A percentile compares a stretch with the other conserved stretches of the same genome.
These are phyloP conservation scores for Eucalyptus camaldulensis DNA, from an alignment of 345 rosid genomes.

Conservation along the genomic window DNA sequence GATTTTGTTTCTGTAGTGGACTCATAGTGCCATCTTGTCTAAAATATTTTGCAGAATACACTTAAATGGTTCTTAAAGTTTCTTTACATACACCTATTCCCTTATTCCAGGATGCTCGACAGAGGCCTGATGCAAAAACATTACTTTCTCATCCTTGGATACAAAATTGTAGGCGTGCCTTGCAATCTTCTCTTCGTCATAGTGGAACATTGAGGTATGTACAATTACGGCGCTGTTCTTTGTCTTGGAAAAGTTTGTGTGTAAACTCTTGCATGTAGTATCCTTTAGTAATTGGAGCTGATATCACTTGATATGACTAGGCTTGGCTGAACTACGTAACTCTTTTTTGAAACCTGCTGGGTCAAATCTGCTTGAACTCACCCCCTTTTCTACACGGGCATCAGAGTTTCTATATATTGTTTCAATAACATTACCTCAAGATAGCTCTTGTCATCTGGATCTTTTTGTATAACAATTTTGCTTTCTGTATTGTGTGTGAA, in stretches of 20 bases:
- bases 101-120: conserved; percentile 78
- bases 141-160: conserved; percentile 99
- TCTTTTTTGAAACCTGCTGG: not conserved
- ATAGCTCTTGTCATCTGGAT: not conserved
- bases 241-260: not conserved
- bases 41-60: not conserved
- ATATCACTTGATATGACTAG: not conserved
- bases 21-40: not conserved
- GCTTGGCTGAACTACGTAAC: not conserved
- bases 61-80: not conserved
- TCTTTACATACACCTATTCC: not conserved
- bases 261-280: not conserved
- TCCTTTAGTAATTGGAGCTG: not conserved
- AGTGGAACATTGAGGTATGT: conserved; percentile 67
- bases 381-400: not conserved
- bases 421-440: not conserved
- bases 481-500: not conserved
- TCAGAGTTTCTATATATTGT: not conserved
- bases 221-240: not conserved
- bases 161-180: conserved; percentile 70
- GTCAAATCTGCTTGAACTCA: not conserved
- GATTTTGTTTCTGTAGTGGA: not conserved
- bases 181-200: conserved; percentile 84
- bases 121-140: conserved; percentile 99
- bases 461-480: not conserved